Evolutionary conservation across 2,329 filamentous ascomycete genomes (phyloP).

Genomic region (Graphilbum fragrans): DNA sequence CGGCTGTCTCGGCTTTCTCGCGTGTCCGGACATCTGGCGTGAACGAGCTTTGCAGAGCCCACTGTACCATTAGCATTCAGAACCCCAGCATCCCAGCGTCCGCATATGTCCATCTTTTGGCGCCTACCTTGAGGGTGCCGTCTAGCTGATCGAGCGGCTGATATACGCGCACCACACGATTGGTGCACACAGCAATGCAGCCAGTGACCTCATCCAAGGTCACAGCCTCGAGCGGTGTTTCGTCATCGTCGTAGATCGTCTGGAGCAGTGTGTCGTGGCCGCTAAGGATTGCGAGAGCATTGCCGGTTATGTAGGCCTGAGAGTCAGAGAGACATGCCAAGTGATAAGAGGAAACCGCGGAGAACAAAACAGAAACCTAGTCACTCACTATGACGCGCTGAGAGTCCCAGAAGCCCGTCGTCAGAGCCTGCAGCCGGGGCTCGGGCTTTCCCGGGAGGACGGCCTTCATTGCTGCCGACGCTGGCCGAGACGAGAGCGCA

Average conservation of each 20-base stretch:
- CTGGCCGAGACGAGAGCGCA: slow-evolving; percentile 4
- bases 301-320: slow-evolving; percentile 81
- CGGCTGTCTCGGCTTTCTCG: slow-evolving; percentile 26
- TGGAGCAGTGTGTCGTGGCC: slow-evolving; percentile 67
- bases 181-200: slow-evolving; percentile 69
- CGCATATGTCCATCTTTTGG: background rate
- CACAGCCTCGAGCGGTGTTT: slow-evolving; percentile 57
- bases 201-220: slow-evolving; percentile 71
- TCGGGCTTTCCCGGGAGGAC: slow-evolving; percentile 36
- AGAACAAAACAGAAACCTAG: background rate
- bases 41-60: slow-evolving; percentile 46
- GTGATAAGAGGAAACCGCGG: background rate
- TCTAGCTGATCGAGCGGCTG: slow-evolving; percentile 59
- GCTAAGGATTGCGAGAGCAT: slow-evolving; percentile 72
- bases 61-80: slow-evolving; percentile 27
- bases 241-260: slow-evolving; percentile 78
- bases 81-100: background rate
- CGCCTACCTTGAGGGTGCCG: slow-evolving; percentile 58
- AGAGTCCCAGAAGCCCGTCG: slow-evolving; percentile 31
- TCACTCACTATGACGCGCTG: slow-evolving; percentile 21
- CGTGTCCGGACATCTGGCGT: slow-evolving; percentile 2
- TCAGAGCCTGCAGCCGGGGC: slow-evolving; percentile 32
- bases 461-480: slow-evolving; percentile 27
- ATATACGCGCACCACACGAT: slow-evolving; percentile 60
- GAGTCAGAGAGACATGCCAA: background rate